phyloP scores from a whole-genome alignment of 169 alveolate species.

The Perkinsus marinus region DNA sequence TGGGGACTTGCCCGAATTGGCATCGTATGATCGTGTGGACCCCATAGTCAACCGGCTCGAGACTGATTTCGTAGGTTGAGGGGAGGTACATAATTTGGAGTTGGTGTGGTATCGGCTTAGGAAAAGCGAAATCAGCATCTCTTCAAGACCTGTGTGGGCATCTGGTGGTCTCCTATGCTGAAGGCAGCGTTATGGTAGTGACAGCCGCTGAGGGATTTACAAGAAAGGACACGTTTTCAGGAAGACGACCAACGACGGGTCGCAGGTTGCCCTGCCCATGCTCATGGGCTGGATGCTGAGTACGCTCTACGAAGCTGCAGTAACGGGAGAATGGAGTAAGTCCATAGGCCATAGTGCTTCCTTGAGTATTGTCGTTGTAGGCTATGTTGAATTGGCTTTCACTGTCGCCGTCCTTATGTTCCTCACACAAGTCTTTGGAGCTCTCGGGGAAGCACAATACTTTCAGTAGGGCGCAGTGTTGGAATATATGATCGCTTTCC shows the following conservation, averaged over 20 bases:
- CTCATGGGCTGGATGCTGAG: neutral
- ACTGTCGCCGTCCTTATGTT: neutral
- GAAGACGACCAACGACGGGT: neutral
- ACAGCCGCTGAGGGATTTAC: neutral
- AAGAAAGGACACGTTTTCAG: neutral
- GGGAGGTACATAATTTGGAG: too few species aligned
- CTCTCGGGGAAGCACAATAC: neutral
- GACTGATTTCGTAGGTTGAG: neutral
- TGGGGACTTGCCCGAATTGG: neutral
- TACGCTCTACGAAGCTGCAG: neutral
- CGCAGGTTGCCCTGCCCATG: neutral
- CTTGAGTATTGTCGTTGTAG: neutral
- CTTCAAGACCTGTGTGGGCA: neutral
- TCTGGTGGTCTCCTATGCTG: neutral
- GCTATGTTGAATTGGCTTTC: neutral
- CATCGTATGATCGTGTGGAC: neutral
- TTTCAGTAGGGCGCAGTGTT: neutral
- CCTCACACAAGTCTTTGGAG: neutral
- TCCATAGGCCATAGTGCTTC: neutral
- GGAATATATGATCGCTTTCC: neutral
- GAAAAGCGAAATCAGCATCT: neutral
- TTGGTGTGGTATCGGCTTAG: neutral
- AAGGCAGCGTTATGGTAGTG: neutral
- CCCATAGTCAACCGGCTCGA: neutral
- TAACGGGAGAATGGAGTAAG: neutral